Conservation (phyloP, 1,284 basidiomycete species). For the Waitea zeae region DNA sequence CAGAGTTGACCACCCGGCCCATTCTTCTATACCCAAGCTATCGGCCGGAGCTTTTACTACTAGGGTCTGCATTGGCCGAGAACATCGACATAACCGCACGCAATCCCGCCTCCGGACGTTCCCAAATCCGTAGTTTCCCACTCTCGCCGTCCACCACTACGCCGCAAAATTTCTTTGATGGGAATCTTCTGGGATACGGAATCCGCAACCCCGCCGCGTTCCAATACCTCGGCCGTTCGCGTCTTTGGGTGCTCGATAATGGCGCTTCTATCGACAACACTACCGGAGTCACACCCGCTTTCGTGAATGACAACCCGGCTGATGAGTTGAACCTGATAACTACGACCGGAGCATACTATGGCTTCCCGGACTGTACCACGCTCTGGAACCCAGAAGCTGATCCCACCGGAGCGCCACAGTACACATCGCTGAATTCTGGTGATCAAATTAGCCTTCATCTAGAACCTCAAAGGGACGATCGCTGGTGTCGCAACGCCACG, state of each 20-base stretch:
- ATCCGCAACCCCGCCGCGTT: conserved; percentile 26
- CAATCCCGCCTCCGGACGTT: conserved; percentile 20
- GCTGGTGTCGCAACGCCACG: conserved; percentile 11
- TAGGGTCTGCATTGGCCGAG: conserved; percentile 14
- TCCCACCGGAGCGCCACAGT: conserved; percentile 17
- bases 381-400: conserved; percentile 20
- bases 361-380: conserved; percentile 21
- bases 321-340: conserved; percentile 19
- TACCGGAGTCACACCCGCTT: conserved; percentile 16
- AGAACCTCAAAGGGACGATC: conserved; percentile 12
- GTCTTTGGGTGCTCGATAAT: conserved; percentile 22
- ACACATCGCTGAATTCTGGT: conserved; percentile 12
- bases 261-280: conserved; percentile 21
- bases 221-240: conserved; percentile 13
- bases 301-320: conserved; percentile 25
- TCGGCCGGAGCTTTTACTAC: conserved; percentile 14
- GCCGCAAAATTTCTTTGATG: conserved; percentile 14
- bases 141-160: conserved; percentile 5
- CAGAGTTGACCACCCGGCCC: conserved; percentile 22
- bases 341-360: conserved; percentile 12
- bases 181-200: conserved; percentile 19
- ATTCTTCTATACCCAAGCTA: conserved; percentile 15
- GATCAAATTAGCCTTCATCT: conserved; percentile 18
- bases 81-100: conserved; percentile 24
- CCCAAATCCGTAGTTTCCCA: conserved; percentile 17